Conservation (phyloP, 163 green algal genomes). For the Picocystis sp. region DNA sequence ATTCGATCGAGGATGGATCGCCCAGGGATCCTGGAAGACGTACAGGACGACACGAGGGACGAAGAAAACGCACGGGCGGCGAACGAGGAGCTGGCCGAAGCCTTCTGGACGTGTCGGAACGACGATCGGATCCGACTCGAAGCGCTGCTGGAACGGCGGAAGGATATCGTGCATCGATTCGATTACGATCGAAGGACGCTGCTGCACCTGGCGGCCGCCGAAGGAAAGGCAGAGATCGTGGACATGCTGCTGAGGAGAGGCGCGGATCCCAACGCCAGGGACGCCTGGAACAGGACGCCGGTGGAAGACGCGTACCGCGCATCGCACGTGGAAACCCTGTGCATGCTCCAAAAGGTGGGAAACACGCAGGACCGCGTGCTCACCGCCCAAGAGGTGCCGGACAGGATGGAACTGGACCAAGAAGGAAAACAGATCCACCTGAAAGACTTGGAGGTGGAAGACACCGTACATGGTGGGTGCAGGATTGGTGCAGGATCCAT, state of each 20-base stretch:
- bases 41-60: too few relatives aligned
- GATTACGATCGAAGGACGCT: slow-evolving; percentile 24
- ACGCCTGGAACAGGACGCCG: slow-evolving; percentile 2
- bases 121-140: too few relatives aligned
- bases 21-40: too few relatives aligned
- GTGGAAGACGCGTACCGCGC: slow-evolving; percentile 3
- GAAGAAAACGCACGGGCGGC: too few relatives aligned
- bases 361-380: not conserved
- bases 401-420: not conserved
- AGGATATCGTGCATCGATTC: not conserved
- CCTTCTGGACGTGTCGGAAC: too few relatives aligned
- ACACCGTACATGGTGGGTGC: not conserved
- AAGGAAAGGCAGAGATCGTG: slow-evolving; percentile 20
- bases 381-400: not conserved
- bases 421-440: not conserved
- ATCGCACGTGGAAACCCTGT: not conserved
- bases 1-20: too few relatives aligned
- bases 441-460: slow-evolving; percentile 1
- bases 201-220: slow-evolving; percentile 21
- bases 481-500: slow-evolving; percentile 3
- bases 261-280: slow-evolving; percentile 1
- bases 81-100: too few relatives aligned
- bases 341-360: not conserved
- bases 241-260: slow-evolving; percentile 15
- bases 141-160: too few relatives aligned